Base-by-base conservation (phyloP, 495 filamentous ascomycete genomes). In the Podospora pseudocomata region DNA sequence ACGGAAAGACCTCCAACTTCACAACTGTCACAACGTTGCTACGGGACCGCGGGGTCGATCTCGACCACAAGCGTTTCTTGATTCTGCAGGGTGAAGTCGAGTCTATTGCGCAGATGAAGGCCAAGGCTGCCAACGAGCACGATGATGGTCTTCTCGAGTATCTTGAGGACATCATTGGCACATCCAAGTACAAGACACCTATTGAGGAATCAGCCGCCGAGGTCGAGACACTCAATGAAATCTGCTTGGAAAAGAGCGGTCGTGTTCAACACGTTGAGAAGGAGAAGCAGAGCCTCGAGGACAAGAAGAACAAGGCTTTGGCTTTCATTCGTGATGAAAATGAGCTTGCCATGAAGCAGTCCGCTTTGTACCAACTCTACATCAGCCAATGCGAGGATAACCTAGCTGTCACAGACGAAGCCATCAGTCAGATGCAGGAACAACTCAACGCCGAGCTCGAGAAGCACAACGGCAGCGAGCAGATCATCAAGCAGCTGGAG, bases 61-160 rank as follows among this genome's bases (percentile, higher is more conserved):
- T 99, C 32, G 96, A 99, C 72, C 95, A 99, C 81, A 99, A 99
- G 81, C 92, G 95, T 49, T 99, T 99, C 78, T 80, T 99, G 57
- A 99, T 99, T 75, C 81, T 99, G 60, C 95, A 99, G 79, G 95
- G 95, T 69, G 95, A 99, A 78, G 95, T 99, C 67, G 95, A 99
- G 76, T 97, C 93, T 0, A 99, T 99, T 72, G 94, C 95, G 28
- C 95, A 99, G 80, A 99, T 99, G 95, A 99, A 98, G 78, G 86
- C 95, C 1, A 99, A 99, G 77, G 95, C 96, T 3, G 89, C 84
- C 26, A 92, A 91, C 69, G 95, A 98, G 72, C 93, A 97, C 71
- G 95, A 99, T 71, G 95, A 99, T 74, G 95, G 95, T 19, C 85
- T 99, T 28, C 83, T 99, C 27, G 95, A 99, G 77, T 99, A 99